Conservation (phyloP, 305 asterid genomes). For the Solanum hybrid region DNA sequence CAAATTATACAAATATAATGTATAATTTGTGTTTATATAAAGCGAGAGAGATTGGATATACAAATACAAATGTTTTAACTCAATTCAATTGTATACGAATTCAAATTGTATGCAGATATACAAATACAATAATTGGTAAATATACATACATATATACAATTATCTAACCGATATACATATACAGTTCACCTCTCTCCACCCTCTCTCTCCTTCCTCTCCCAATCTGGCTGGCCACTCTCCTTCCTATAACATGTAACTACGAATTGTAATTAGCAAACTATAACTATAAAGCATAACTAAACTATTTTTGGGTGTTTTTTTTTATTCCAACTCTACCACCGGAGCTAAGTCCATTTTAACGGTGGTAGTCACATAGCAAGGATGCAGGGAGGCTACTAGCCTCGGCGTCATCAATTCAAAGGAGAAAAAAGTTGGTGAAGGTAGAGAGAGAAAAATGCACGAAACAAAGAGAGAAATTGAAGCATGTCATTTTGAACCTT, state of each 20-base stretch:
- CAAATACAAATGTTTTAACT: background rate
- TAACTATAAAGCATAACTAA: background rate
- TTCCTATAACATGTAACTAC: no score
- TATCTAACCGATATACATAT: no score
- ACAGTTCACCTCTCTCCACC: background rate
- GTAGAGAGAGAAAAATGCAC: background rate
- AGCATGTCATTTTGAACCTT: background rate
- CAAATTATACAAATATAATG: background rate
- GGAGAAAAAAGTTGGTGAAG: background rate
- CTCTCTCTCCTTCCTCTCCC: background rate
- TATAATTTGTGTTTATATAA: background rate
- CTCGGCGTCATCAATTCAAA: background rate
- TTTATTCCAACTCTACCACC: background rate
- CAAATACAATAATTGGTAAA: no score
- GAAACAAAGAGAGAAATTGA: background rate
- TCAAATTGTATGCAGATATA: no score
- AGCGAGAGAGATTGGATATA: no score
- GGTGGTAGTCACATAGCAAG: background rate
- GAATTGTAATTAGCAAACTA: accelerated
- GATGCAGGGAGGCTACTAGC: background rate
- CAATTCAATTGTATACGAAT: no score
- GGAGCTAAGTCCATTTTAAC: background rate
- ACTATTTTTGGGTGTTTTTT: background rate
- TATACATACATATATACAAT: no score
- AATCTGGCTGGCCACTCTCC: no score